phyloP scores from a whole-genome alignment of 129 eudicot genomes.

The Helichrysum umbraculigerum region DNA sequence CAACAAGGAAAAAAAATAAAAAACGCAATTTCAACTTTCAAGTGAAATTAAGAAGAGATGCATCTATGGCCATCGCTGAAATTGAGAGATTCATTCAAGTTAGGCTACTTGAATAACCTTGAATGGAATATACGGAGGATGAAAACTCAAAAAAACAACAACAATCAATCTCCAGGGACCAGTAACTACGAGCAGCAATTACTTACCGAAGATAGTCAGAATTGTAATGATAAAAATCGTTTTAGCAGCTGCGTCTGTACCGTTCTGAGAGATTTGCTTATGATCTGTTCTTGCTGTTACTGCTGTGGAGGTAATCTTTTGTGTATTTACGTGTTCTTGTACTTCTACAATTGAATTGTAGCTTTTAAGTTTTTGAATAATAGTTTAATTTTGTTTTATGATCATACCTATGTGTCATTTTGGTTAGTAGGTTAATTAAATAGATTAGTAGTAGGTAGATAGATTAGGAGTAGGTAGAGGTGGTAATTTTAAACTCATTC shows the following conservation, averaged over 20 bases:
- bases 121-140: slow-evolving; percentile 36
- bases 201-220: slow-evolving; percentile 4
- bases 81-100: slow-evolving; percentile 31
- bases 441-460: too few relatives aligned
- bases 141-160: slow-evolving; percentile 29
- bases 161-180: slow-evolving; percentile 23
- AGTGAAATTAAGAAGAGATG: slow-evolving; percentile 22
- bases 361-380: too few relatives aligned
- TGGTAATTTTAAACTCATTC: too few relatives aligned
- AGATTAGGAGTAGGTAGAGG: too few relatives aligned
- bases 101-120: slow-evolving; percentile 30
- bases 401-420: too few relatives aligned
- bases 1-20: not conserved
- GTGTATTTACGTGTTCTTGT: not conserved
- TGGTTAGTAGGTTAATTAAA: too few relatives aligned
- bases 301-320: slow-evolving; percentile 34
- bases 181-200: slow-evolving; percentile 29
- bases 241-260: not conserved
- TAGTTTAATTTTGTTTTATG: slow-evolving; percentile 1
- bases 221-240: not conserved
- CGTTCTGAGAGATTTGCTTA: slow-evolving; percentile 22
- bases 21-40: not conserved
- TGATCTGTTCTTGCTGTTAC: slow-evolving; percentile 30
- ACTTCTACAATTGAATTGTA: not conserved
- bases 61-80: slow-evolving; percentile 38